These are phyloP conservation scores for Omphalotus guepiniiformis DNA, from an alignment of 768 basidiomycete genomes.

Conservation along the genomic window DNA sequence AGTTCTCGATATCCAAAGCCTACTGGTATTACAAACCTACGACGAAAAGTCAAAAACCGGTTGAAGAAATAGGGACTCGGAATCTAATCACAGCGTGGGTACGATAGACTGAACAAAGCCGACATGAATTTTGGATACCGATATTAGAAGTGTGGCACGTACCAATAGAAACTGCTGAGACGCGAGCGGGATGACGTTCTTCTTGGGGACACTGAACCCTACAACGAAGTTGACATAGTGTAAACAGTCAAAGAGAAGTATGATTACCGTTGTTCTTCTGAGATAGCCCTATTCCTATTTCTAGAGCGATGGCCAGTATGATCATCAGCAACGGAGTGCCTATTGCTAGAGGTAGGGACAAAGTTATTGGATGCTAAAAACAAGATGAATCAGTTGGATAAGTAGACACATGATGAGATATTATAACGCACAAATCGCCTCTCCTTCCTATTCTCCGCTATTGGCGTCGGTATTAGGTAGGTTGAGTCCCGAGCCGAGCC, in stretches of 20 bases:
- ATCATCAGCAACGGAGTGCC: slow-evolving; percentile 41
- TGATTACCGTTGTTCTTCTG: slow-evolving; percentile 34
- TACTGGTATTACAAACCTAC: slow-evolving; percentile 44
- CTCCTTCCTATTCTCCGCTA: slow-evolving; percentile 20
- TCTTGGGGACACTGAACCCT: slow-evolving; percentile 52
- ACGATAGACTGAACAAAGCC: slow-evolving; percentile 46
- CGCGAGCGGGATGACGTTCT: slow-evolving; percentile 45
- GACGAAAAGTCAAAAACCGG: neutral
- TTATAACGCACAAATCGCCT: slow-evolving; percentile 24
- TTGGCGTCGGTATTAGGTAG: slow-evolving; percentile 46
- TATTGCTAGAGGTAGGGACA: slow-evolving; percentile 31
- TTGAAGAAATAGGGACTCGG: neutral
- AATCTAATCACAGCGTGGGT: slow-evolving; percentile 39
- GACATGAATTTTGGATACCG: neutral
- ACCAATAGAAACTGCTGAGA: slow-evolving; percentile 43
- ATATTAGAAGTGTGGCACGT: slow-evolving; percentile 23
- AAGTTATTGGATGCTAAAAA: slow-evolving; percentile 3
- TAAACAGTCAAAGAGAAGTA: neutral
- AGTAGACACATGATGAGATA: neutral
- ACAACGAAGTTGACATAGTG: neutral
- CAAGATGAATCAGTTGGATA: slow-evolving; percentile 31
- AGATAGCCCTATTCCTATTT: slow-evolving; percentile 42
- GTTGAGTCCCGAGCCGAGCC: slow-evolving; percentile 31
- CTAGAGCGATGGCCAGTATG: slow-evolving; percentile 41
- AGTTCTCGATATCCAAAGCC: slow-evolving; percentile 45